Conservation (phyloP, 202 grass and related monocot genomes). For the Hordeum pubiflorum region DNA sequence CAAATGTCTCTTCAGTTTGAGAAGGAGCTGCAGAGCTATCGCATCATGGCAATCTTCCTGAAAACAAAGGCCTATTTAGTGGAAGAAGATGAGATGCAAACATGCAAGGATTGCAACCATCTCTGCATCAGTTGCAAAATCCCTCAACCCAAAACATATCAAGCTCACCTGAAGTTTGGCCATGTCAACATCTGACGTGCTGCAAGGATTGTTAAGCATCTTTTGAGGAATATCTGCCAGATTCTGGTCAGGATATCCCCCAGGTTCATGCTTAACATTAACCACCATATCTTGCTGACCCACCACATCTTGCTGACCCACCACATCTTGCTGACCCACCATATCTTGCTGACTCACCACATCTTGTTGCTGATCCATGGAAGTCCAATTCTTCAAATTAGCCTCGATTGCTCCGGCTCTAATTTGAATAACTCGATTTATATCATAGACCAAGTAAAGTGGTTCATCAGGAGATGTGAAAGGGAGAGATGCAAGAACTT, state of each 20-base stretch:
- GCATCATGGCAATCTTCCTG: conserved; percentile 80
- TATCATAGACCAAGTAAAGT: conserved; percentile 94
- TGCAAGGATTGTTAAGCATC: conserved; percentile 42
- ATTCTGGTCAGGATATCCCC: conserved; percentile 35
- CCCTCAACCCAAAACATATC: background rate
- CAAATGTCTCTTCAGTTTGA: conserved; percentile 96
- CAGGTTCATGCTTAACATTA: conserved; percentile 39
- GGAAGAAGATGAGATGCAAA: conserved; percentile 3
- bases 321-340: background rate
- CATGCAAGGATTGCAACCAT: background rate
- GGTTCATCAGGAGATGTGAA: conserved; percentile 91
- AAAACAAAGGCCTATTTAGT: conserved; percentile 25
- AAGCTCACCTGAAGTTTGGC: conserved; percentile 65
- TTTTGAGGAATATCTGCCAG: conserved; percentile 30
- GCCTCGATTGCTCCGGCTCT: conserved; percentile 75
- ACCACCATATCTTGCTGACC: conserved; percentile 10
- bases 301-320: background rate
- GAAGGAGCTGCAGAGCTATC: conserved; percentile 81
- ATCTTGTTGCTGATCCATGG: conserved; percentile 45
- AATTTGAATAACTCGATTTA: conserved; percentile 93
- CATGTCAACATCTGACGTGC: conserved; percentile 46
- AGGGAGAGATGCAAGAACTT: conserved; percentile 89
- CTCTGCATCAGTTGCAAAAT: conserved; percentile 13
- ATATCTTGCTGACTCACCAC: background rate
- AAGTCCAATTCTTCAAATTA: conserved; percentile 90